A percentile compares a stretch with the other conserved stretches of the same genome.
Evolutionary conservation across 2,329 filamentous ascomycete genomes (phyloP).

Genomic region (Fusarium duplospermum): DNA sequence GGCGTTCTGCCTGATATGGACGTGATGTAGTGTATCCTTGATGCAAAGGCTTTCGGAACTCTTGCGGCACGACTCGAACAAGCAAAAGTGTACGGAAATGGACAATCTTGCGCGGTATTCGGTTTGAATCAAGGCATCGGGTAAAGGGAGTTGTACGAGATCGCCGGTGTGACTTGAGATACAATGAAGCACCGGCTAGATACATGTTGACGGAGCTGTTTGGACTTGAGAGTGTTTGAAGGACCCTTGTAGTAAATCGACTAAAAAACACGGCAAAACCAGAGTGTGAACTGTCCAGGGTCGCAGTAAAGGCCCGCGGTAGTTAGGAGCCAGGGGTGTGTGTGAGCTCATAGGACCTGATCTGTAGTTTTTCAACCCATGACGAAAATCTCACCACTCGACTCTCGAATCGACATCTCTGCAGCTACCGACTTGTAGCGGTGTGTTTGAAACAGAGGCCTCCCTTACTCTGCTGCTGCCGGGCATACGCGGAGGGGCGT

Average conservation of each 20-base stretch:
- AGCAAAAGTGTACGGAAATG: neutral
- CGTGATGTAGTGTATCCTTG: neutral
- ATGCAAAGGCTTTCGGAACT: neutral
- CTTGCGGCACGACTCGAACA: neutral
- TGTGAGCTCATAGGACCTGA: neutral
- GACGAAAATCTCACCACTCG: neutral
- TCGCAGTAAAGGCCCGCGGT: neutral
- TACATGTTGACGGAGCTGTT: constrained; percentile 1
- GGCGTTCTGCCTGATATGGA: neutral
- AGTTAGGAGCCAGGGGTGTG: neutral
- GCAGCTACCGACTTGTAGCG: neutral
- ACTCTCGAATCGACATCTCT: neutral
- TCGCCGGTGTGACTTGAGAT: constrained; percentile 4
- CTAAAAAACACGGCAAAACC: neutral
- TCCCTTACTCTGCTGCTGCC: neutral
- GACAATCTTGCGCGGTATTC: neutral
- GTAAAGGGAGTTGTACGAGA: constrained; percentile 19
- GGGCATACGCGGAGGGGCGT: neutral
- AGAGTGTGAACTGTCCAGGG: neutral
- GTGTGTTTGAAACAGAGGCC: constrained; percentile 7
- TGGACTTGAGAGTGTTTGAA: neutral
- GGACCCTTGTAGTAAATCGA: neutral
- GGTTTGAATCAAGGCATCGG: constrained; percentile 5
- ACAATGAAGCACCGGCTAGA: constrained; percentile 10
- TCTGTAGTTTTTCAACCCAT: neutral